A percentile compares a stretch with the other conserved stretches of the same genome.
phyloP scores from a whole-genome alignment of 805 yeast species.

The Candida montana region DNA sequence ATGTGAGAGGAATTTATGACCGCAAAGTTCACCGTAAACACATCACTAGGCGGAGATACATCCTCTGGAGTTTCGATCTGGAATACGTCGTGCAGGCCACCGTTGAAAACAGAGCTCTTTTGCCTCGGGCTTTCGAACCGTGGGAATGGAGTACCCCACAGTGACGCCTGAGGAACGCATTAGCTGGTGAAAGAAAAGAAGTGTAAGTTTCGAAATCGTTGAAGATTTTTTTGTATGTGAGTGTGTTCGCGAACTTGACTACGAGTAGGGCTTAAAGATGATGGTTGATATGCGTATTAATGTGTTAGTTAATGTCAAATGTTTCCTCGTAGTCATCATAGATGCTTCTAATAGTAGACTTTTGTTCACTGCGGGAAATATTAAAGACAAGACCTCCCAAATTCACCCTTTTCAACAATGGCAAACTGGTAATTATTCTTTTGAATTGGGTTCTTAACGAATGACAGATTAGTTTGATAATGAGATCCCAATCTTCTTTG shows the following conservation, averaged over 20 bases:
- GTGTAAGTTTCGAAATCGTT: too few species aligned
- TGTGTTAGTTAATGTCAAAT: conserved; percentile 2
- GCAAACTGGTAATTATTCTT: conserved; percentile 11
- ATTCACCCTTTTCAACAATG: conserved; percentile 19
- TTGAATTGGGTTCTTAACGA: conserved; percentile 18
- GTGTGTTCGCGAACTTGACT: not conserved
- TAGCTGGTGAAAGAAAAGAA: not conserved
- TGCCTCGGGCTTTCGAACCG: conserved; percentile 12
- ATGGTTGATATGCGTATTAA: not conserved
- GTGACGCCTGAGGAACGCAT: conserved; percentile 12
- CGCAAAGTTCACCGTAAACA: conserved; percentile 10
- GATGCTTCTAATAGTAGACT: conserved; percentile 13
- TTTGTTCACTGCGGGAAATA: conserved; percentile 7
- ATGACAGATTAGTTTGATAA: conserved; percentile 22
- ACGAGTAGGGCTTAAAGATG: not conserved
- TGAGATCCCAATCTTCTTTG: conserved; percentile 12
- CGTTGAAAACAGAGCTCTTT: conserved; percentile 4
- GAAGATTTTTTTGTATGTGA: too few species aligned
- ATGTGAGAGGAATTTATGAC: conserved; percentile 18
- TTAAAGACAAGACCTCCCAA: conserved; percentile 26
- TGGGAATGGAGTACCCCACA: not conserved
- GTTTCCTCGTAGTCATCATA: conserved; percentile 24
- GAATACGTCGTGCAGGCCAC: conserved; percentile 6
- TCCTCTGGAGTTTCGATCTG: conserved; percentile 8
- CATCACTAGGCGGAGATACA: conserved; percentile 16